Evolutionary conservation across 2,329 filamentous ascomycete species (phyloP).

Genomic region (Ceratocystiopsis sp.): DNA sequence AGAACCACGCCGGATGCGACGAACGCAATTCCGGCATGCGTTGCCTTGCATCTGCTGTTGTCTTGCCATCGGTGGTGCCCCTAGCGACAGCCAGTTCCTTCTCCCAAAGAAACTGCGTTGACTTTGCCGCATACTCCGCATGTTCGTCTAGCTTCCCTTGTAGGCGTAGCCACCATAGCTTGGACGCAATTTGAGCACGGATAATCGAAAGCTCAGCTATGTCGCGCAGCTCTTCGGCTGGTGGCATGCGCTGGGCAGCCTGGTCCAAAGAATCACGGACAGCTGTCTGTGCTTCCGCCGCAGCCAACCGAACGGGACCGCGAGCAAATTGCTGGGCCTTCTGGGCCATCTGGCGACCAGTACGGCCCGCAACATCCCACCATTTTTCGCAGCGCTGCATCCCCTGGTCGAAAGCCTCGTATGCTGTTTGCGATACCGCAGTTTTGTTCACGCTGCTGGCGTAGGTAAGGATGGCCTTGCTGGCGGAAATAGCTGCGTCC

Average conservation of each 20-base stretch:
- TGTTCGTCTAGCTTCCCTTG: constrained; percentile 7
- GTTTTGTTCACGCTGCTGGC: constrained; percentile 6
- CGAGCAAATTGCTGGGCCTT: too few relatives aligned
- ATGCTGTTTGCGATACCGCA: background rate
- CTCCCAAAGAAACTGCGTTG: constrained; percentile 1
- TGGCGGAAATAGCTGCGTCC: constrained; percentile 10
- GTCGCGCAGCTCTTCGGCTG: background rate
- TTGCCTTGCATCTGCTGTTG: too few relatives aligned
- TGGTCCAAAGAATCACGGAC: too few relatives aligned
- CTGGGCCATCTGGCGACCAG: too few relatives aligned
- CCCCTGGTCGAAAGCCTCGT: background rate
- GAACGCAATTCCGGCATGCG: too few relatives aligned
- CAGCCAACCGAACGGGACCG: too few relatives aligned
- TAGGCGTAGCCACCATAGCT: constrained; percentile 10
- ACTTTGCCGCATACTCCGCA: constrained; percentile 6
- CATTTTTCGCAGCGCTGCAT: too few relatives aligned
- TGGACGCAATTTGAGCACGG: constrained; percentile 8
- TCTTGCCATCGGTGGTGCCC: too few relatives aligned
- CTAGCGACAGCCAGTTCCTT: too few relatives aligned
- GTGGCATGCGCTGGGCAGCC: background rate
- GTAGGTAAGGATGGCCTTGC: constrained; percentile 1
- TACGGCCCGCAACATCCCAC: too few relatives aligned
- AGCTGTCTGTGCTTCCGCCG: too few relatives aligned
- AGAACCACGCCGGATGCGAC: too few relatives aligned
- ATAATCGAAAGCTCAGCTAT: constrained; percentile 2